These are phyloP conservation scores for Magnolia changhungtana DNA, from an alignment of 164 flowering plant genomes.

Conservation along the genomic window DNA sequence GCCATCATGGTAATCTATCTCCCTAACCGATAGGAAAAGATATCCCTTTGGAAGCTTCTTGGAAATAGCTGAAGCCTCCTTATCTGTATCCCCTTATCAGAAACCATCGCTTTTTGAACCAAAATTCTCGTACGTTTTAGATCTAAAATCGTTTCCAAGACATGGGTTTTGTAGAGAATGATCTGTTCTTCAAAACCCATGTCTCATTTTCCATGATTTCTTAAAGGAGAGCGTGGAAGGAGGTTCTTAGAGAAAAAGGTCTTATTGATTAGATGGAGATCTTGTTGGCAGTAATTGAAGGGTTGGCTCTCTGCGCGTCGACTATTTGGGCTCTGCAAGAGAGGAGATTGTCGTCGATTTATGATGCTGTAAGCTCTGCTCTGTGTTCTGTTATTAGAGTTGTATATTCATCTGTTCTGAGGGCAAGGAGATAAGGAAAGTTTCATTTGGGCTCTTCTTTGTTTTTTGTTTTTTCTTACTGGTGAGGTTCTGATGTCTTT, in stretches of 20 bases:
- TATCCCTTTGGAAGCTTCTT: neutral
- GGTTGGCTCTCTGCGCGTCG: neutral
- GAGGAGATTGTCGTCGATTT: neutral
- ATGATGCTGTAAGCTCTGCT: neutral
- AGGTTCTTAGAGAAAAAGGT: neutral
- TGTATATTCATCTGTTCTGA: neutral
- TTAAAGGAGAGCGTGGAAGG: neutral
- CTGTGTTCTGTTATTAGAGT: neutral
- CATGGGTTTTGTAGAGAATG: slow-evolving; percentile 1
- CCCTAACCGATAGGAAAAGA: too few species aligned
- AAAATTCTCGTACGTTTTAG: neutral
- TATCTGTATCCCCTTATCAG: too few species aligned
- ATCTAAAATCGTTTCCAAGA: neutral
- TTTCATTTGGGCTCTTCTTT: too few species aligned
- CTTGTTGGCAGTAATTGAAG: neutral
- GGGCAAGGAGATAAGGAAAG: neutral
- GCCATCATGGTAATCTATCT: too few species aligned
- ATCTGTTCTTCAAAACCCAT: neutral
- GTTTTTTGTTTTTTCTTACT: too few species aligned
- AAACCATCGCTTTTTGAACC: neutral
- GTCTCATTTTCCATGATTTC: neutral
- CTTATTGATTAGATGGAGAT: neutral
- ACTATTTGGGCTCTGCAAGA: slow-evolving; percentile 5
- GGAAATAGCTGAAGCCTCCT: neutral
- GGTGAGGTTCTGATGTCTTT: too few species aligned